Conservation (phyloP, 2,329 filamentous ascomycete genomes). For the Endoconidiophora polonica region DNA sequence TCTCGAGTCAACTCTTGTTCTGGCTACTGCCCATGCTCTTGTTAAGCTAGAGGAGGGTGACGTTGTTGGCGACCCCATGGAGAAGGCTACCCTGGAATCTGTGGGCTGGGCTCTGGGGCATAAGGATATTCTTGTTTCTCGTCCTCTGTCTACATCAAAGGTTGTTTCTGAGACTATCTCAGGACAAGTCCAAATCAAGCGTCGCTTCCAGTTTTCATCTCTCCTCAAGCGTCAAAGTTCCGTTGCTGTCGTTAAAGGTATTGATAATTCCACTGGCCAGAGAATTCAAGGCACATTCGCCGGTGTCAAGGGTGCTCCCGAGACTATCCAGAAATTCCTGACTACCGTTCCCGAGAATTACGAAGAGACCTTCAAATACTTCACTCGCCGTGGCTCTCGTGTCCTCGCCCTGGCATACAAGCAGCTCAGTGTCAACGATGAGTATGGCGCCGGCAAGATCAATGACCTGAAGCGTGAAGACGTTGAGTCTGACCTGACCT, state of each 20-base stretch:
- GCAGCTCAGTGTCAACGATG: conserved; percentile 64
- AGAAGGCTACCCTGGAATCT: conserved; percentile 81
- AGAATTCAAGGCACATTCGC: conserved; percentile 78
- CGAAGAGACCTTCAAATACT: conserved; percentile 97
- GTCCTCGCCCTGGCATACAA: conserved; percentile 91
- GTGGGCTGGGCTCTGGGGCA: conserved; percentile 86
- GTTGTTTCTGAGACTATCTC: conserved; percentile 26
- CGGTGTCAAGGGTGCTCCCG: conserved; percentile 89
- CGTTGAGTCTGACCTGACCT: conserved; percentile 67
- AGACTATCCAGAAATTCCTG: conserved; percentile 92
- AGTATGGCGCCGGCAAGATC: conserved; percentile 69
- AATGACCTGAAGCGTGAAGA: conserved; percentile 90
- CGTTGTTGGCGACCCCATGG: conserved; percentile 96
- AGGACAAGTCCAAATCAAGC: conserved; percentile 82
- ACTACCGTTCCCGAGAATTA: conserved; percentile 69
- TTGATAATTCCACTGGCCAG: conserved; percentile 54
- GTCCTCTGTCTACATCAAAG: conserved; percentile 30
- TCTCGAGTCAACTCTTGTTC: conserved; percentile 75
- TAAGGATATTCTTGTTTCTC: conserved; percentile 68
- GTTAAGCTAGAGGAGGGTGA: conserved; percentile 96
- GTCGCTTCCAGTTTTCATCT: conserved; percentile 96
- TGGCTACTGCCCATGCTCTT: conserved; percentile 86
- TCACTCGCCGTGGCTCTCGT: conserved; percentile 86
- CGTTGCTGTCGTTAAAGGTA: conserved; percentile 63
- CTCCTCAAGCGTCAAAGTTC: conserved; percentile 92